A percentile compares a stretch with the other conserved stretches of the same genome.
Evolutionary conservation across 768 basidiomycete species (phyloP).

Genomic region (Phylloporus rhodoxanthus): DNA sequence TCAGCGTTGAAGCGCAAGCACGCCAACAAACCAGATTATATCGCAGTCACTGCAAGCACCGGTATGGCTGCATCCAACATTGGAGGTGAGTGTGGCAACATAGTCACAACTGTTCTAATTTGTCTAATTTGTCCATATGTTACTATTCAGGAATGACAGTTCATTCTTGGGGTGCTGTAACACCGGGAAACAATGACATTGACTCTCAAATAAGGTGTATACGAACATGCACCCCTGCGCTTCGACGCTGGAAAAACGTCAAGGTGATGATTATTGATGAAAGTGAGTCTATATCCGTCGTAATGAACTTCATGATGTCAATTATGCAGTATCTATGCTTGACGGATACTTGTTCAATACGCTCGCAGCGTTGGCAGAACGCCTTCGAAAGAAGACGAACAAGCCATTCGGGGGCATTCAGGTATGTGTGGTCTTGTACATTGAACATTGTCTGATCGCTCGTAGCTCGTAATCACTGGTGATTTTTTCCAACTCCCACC

Average conservation of each 20-base stretch:
- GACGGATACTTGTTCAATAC: constrained; percentile 59
- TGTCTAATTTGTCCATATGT: neutral
- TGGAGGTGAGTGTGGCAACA: constrained; percentile 25
- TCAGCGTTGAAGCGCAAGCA: constrained; percentile 38
- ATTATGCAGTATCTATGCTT: constrained; percentile 58
- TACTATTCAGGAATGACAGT: constrained; percentile 46
- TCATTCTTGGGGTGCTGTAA: constrained; percentile 58
- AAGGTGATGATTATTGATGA: constrained; percentile 63
- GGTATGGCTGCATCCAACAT: constrained; percentile 48
- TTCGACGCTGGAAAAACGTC: constrained; percentile 51
- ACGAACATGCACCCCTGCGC: constrained; percentile 47
- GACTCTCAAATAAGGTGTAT: constrained; percentile 47
- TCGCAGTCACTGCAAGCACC: constrained; percentile 43
- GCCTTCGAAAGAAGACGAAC: constrained; percentile 43
- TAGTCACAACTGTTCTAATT: neutral
- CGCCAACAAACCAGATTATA: constrained; percentile 25
- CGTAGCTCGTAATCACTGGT: constrained; percentile 46
- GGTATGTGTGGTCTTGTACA: constrained; percentile 24
- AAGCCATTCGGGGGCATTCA: constrained; percentile 66
- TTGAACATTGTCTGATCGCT: neutral
- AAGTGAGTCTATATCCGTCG: constrained; percentile 32
- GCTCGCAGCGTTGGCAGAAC: constrained; percentile 45
- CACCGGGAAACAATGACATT: constrained; percentile 37
- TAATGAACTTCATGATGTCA: neutral
- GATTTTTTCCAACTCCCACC: constrained; percentile 60